Percentiles rank a stretch among this genome's conserved stretches.
phyloP scores from a whole-genome alignment of 176 grass and related monocot species.

The Carex cristatella region DNA sequence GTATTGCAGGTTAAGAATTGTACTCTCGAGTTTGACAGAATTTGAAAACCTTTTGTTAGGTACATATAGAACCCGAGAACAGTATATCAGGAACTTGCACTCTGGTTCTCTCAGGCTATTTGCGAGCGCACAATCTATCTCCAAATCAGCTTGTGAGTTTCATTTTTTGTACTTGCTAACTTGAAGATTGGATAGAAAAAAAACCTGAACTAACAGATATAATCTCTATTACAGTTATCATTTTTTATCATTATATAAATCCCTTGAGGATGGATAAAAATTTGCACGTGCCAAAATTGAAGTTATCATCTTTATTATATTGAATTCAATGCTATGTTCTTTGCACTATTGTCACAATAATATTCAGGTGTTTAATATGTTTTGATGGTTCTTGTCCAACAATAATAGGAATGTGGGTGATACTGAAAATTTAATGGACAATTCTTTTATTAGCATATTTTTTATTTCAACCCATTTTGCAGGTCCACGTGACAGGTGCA shows the following conservation, averaged over 20 bases:
- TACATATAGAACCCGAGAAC: conserved; percentile 37
- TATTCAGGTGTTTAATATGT: neutral
- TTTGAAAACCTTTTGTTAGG: conserved; percentile 15
- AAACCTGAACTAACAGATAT: neutral
- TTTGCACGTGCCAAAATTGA: neutral
- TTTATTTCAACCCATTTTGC: conserved; percentile 38
- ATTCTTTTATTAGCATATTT: conserved; percentile 15
- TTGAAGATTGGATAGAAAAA: neutral
- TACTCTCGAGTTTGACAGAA: conserved; percentile 11
- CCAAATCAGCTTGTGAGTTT: conserved; percentile 83
- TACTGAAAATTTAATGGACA: neutral
- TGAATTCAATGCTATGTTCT: neutral
- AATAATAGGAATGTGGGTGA: neutral
- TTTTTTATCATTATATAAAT: neutral
- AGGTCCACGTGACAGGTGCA: conserved; percentile 87
- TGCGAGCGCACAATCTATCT: conserved; percentile 73
- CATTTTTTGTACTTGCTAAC: neutral
- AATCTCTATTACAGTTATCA: neutral
- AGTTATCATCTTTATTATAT: neutral
- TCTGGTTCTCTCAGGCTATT: conserved; percentile 77
- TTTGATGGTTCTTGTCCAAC: neutral
- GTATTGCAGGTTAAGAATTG: neutral
- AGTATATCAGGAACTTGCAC: conserved; percentile 55
- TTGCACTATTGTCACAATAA: neutral
- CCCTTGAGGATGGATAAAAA: neutral